Conservation (phyloP, 306 rosid genomes). For the Trifolium pratense region DNA sequence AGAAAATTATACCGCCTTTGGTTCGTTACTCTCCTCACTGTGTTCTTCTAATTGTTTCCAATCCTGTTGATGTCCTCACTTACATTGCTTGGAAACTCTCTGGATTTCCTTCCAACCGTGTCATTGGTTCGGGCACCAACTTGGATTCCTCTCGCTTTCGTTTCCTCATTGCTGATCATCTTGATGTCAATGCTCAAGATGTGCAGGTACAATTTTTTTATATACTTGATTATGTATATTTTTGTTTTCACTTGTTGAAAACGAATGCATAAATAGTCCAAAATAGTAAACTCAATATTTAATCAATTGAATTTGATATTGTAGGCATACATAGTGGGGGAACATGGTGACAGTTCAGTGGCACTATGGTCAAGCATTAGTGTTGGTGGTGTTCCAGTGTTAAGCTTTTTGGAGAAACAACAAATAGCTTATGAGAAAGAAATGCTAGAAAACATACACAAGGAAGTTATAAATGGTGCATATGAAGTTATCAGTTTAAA, state of each 20-base stretch:
- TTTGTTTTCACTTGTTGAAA: no score
- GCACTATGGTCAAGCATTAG: slow-evolving; percentile 97
- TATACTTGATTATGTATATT: no score
- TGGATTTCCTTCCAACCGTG: slow-evolving; percentile 84
- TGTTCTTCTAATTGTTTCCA: slow-evolving; percentile 73
- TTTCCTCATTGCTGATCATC: slow-evolving; percentile 92
- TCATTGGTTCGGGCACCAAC: slow-evolving; percentile 93
- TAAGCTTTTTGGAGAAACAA: slow-evolving; percentile 73
- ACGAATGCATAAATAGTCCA: no score
- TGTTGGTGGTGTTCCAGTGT: slow-evolving; percentile 87
- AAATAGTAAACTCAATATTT: no score
- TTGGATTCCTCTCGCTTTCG: slow-evolving; percentile 90
- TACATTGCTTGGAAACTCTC: slow-evolving; percentile 92
- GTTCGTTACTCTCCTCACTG: slow-evolving; percentile 62
- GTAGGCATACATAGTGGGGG: slow-evolving; percentile 92
- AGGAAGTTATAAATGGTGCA: slow-evolving; percentile 64
- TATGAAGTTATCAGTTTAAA: slow-evolving; percentile 81
- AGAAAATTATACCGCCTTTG: slow-evolving; percentile 67
- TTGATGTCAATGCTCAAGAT: slow-evolving; percentile 91
- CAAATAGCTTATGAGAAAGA: slow-evolving; percentile 74
- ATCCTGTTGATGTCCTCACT: slow-evolving; percentile 83
- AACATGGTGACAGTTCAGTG: slow-evolving; percentile 97
- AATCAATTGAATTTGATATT: no score
- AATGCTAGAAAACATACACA: slow-evolving; percentile 76
- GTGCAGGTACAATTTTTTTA: slow-evolving; percentile 57